These are phyloP conservation scores for Fusarium irregulare DNA, from an alignment of 2,329 filamentous ascomycete genomes.

Conservation along the genomic window DNA sequence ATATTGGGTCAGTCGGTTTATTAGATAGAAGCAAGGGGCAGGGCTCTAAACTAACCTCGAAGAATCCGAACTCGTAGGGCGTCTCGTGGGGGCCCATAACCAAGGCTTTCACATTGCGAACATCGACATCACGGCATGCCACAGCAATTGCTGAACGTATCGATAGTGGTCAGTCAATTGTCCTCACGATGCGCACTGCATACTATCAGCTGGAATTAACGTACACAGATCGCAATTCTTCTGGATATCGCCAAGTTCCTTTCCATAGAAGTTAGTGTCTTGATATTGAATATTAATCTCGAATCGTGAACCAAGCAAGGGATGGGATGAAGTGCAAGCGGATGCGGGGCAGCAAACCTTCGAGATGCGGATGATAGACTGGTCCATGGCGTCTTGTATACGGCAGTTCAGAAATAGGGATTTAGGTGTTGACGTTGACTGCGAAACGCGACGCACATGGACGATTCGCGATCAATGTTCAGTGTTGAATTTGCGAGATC, in stretches of 20 bases:
- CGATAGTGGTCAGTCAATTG: slow-evolving; percentile 10
- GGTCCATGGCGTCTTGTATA: slow-evolving; percentile 63
- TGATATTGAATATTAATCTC: slow-evolving; percentile 8
- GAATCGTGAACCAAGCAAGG: slow-evolving; percentile 33
- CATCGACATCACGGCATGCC: slow-evolving; percentile 86
- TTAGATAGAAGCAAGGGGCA: not conserved
- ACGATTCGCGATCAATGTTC: slow-evolving; percentile 9
- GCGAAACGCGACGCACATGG: slow-evolving; percentile 31
- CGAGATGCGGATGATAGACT: slow-evolving; percentile 88
- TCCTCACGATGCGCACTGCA: not conserved
- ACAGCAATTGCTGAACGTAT: slow-evolving; percentile 78
- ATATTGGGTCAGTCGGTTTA: slow-evolving; percentile 4
- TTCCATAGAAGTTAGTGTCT: slow-evolving; percentile 31
- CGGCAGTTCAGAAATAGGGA: slow-evolving; percentile 21
- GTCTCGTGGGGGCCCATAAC: slow-evolving; percentile 95
- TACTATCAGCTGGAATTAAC: slow-evolving; percentile 46
- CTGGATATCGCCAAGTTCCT: slow-evolving; percentile 90
- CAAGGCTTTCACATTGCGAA: slow-evolving; percentile 86
- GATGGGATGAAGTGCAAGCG: slow-evolving; percentile 16
- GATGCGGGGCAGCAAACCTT: slow-evolving; percentile 65
- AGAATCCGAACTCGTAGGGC: slow-evolving; percentile 97
- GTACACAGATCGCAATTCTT: slow-evolving; percentile 84
- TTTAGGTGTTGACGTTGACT: not conserved
- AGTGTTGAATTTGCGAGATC: slow-evolving; percentile 2
- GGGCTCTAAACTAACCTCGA: slow-evolving; percentile 73